phyloP scores from a whole-genome alignment of 192 early-diverging fungal genomes.

The Spinellus fusiger region DNA sequence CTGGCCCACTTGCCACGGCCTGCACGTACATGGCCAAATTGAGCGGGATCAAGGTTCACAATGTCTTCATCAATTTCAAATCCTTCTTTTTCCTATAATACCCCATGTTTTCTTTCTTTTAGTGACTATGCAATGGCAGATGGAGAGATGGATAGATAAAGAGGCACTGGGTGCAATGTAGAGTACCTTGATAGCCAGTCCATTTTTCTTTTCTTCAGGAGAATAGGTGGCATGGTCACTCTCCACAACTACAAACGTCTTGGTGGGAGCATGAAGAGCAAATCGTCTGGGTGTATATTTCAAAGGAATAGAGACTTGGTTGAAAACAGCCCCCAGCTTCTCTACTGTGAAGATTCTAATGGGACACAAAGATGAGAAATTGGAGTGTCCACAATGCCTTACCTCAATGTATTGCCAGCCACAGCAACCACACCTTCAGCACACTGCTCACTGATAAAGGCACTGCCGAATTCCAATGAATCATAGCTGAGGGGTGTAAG shows the following conservation, averaged over 20 bases:
- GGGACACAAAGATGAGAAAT: background rate
- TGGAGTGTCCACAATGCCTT: constrained; percentile 1
- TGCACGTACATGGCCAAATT: constrained; percentile 74
- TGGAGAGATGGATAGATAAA: too few species aligned
- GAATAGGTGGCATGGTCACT: constrained; percentile 75
- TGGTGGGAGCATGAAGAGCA: constrained; percentile 61
- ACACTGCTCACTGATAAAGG: constrained; percentile 80
- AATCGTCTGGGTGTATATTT: constrained; percentile 86
- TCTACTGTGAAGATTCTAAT: constrained; percentile 83
- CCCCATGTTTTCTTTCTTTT: too few species aligned
- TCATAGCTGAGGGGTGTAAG: constrained; percentile 86
- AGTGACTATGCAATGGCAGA: too few species aligned
- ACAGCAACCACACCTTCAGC: constrained; percentile 87
- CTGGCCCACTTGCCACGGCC: constrained; percentile 80
- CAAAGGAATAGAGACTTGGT: constrained; percentile 78
- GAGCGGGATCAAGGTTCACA: constrained; percentile 58
- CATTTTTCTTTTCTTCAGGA: constrained; percentile 53
- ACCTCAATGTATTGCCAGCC: constrained; percentile 72
- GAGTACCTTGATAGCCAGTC: constrained; percentile 47
- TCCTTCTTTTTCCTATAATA: constrained; percentile 41
- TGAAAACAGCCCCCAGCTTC: constrained; percentile 73
- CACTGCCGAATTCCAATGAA: constrained; percentile 74
- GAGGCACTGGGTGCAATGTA: too few species aligned
- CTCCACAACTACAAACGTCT: constrained; percentile 87
- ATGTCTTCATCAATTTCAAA: constrained; percentile 48